Evolutionary conservation across 2,329 filamentous ascomycete genomes (phyloP).

Genomic region (Metarhizium anisopliae): DNA sequence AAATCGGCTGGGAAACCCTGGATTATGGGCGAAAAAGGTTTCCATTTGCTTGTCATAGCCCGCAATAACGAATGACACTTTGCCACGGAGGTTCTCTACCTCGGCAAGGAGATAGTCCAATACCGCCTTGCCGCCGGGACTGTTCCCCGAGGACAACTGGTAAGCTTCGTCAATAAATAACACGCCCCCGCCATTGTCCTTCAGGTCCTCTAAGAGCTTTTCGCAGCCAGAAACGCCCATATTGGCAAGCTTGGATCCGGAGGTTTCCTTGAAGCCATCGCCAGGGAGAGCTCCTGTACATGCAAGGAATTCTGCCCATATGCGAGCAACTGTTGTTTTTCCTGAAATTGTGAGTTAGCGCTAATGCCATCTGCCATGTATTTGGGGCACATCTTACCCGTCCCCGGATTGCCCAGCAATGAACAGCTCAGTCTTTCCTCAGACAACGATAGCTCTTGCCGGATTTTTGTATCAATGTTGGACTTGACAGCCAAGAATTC

Average conservation of each 20-base stretch:
- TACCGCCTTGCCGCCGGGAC: constrained; percentile 47
- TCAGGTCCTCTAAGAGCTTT: constrained; percentile 36
- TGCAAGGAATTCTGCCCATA: constrained; percentile 58
- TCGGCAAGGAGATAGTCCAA: constrained; percentile 65
- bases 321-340: constrained; percentile 67
- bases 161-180: constrained; percentile 77
- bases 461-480: constrained; percentile 48
- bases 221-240: constrained; percentile 51
- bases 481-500: constrained; percentile 54
- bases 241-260: constrained; percentile 57
- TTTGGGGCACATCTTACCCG: constrained; percentile 36
- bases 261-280: constrained; percentile 52
- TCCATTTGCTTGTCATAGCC: constrained; percentile 72
- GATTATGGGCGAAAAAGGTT: constrained; percentile 65
- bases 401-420: constrained; percentile 67
- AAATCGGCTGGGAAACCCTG: constrained; percentile 60
- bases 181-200: constrained; percentile 54
- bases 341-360: constrained; percentile 16
- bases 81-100: constrained; percentile 61
- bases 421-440: constrained; percentile 53
- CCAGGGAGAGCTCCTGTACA: constrained; percentile 55
- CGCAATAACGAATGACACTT: constrained; percentile 62
- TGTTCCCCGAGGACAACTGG: constrained; percentile 55
- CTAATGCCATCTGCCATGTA: background rate
- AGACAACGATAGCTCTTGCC: constrained; percentile 46